Base-by-base conservation (phyloP, 1,284 basidiomycete species). In the Microbotryum intermedium region DNA sequence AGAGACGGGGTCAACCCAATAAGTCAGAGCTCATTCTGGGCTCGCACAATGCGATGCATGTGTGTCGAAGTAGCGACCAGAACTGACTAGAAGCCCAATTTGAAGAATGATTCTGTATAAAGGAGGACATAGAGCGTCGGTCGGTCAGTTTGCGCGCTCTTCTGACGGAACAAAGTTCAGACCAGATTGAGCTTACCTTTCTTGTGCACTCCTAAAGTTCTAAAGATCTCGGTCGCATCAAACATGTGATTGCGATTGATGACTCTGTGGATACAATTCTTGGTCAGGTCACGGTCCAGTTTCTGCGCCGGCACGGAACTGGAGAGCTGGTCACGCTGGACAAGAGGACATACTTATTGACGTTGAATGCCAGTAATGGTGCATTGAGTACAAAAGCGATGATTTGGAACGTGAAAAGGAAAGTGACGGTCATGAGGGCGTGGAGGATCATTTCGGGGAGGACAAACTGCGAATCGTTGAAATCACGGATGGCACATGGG, bases 181-280 rank as follows among this genome's bases (percentile, higher is more conserved):
- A 26, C 13, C 20, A 30, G 16, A 23, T 44, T 68, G 25, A 3
- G 21, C 64, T 11, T 21, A 66, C 65, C 93, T 75, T 93, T 97
- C 80, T 99, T 99, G 78, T 97, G 95, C 46, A 82, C 84, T 20
- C 87, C 84, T 50, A 98, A 78, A 64, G 94, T 94, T 69, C 95
- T 83, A 82, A 99, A 98, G 71, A 98, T 98, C 77, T 98, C 95
- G 34, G 95, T 98, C 56, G 94, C 94, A 75, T 99, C 94, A 74
- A 97, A 94, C 88, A 97, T 94, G 78, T 97, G 93, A 72, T 88
- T 88, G 73, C 92, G 92, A 75, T 86, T 86, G 72, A 88, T 83
- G 73, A 97, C 90, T 78, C 92, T 97, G 74, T 10, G 2, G n/a
- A 7, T 20, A 16, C 13, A 16, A 16, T 39, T 39, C 34, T 10